Base-by-base conservation (phyloP, 1,284 basidiomycete genomes). In the Lentinula novae-zelandiae region DNA sequence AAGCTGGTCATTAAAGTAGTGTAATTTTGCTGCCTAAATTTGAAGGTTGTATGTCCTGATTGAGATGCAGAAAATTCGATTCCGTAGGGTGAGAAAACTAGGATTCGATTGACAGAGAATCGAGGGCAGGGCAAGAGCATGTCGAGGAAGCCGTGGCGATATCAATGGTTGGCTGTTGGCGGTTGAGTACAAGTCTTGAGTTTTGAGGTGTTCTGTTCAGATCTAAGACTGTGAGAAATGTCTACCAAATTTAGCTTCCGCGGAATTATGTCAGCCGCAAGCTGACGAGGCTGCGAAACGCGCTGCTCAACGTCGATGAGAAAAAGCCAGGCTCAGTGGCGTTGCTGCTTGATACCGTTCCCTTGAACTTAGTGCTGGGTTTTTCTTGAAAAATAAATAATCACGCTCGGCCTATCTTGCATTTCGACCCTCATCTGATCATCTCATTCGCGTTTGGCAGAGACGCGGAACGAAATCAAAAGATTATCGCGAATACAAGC, bases 1-100 rank as follows among this genome's bases (percentile, higher is more conserved):
- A 97, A 96, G 72, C 71, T 96, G 65, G 67, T 96, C 54, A 79
- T 96, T 68, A 90, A 91, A 49, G 52, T 57, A 46, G 36, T 27
- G 27, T 27, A 27, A 27, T 27, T 27, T 27, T 27, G 27, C 27
- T 27, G 27, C 27, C 3, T 27, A 27, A 27, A 4, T 27, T 27
- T 27, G 27, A 3, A 27, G 27, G 27, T 27, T 3, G 27, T 27
- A 27, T 22, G 22, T 2, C 22, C 22, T 22, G 2, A 22, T 27
- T 27, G 4, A 4, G 3, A 27, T 0, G 27, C 3, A 27, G 27
- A 27, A 27, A 3, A 27, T 27, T 27, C 27, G 2, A 3, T 3
- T 27, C 27, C 27, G 27, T 27, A 27, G 27, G 4, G 27, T 27
- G 27, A 27, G 27, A 27, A 27, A 4, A 3, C 3, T 27, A 27